Evolutionary conservation across 306 rosid species (phyloP), one percentile per base, ranked within the genome.

Genomic region (Quillaja saponaria): DNA sequence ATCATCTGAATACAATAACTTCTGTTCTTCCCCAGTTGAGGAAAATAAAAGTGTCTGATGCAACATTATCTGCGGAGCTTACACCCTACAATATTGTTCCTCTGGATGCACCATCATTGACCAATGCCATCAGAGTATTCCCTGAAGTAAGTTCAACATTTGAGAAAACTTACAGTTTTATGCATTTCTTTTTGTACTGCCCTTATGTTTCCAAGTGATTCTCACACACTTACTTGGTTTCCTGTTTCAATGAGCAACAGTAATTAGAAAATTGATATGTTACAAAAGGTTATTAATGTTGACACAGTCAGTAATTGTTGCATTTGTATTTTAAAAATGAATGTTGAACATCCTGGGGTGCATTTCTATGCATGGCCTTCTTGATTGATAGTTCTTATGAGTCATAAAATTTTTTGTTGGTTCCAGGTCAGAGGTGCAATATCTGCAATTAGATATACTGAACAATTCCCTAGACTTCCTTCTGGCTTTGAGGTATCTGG

Each of bases 71-170:
- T 19, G 96, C 76, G 56, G 96, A 82, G 69, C 84, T 92, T 74
- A 71, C 61, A 31, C 83, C 96, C 56, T 92, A 89, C 85, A 92
- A 92, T 74, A 88, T 92, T 78, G 87, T 88, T 34, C 98, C 96
- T 41, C 62, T 89, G 72, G 94, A 89, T 38, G 90, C 94, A 7
- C 85, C 82, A 0, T 81, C 90, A 48, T 56, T 92, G 49, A 81
- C 94, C 66, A 92, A 81, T 84, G 94, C 90, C 56, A 92, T 92
- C 80, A 86, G 95, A 78, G 49, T 78, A 64, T 92, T 92, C 72
- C 96, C 96, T 1, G 98, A 92, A 70, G 98, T 92, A 86, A 81
- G 90, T 80, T 48, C 78, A 61, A 53, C 28, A 52, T 60, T 53
- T 35, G 65, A 63, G 57, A 40, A 58, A 37, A 38, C 55, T 55